Base-by-base conservation (phyloP, 495 filamentous ascomycete genomes). In the Aspergillus panamensis region DNA sequence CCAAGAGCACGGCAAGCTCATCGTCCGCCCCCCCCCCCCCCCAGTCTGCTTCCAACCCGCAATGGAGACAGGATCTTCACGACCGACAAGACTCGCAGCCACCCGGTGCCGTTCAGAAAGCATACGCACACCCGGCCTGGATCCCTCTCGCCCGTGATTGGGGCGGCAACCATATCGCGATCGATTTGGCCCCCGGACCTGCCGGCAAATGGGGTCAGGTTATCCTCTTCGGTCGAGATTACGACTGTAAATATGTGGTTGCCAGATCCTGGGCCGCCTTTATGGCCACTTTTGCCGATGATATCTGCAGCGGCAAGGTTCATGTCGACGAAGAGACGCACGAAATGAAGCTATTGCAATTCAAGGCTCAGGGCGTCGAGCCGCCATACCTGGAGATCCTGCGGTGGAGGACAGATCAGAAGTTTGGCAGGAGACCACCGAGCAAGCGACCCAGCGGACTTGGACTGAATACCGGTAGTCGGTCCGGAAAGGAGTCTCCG, bases 241-340 rank as follows among this genome's bases (percentile, higher is more conserved):
- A 96, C 71, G 94, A 99, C 71, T 95, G 89, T 73, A 99, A 97
- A 74, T 97, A 94, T 65, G 93, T 99, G 21, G 80, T 99, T 55
- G 87, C 94, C 30, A 86, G 89, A 43, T 97, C 94, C 3, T 99
- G 94, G 94, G 84, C 87, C 16, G 80, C 87, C 9, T 92, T 99
- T 64, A 72, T 99, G 12, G 92, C 91, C 12, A 83, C 84, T 29
- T 81, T 97, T 14, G 91, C 94, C 17, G 95, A 97, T 63, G 94
- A 99, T 61, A 73, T 99, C 59, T 82, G 80, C 72, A 89, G 90
- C 60, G 86, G 90, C 52, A 91, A 96, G 67, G 90, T 88, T 75
- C 87, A 84, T 61, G 86, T 97, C 9, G 91, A 97, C 63, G 94
- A 97, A 68, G 93, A 97, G 49, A 87, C 83, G 33, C 85, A 88